Conservation (phyloP, 164 flowering plant species). For the Piper betle region DNA sequence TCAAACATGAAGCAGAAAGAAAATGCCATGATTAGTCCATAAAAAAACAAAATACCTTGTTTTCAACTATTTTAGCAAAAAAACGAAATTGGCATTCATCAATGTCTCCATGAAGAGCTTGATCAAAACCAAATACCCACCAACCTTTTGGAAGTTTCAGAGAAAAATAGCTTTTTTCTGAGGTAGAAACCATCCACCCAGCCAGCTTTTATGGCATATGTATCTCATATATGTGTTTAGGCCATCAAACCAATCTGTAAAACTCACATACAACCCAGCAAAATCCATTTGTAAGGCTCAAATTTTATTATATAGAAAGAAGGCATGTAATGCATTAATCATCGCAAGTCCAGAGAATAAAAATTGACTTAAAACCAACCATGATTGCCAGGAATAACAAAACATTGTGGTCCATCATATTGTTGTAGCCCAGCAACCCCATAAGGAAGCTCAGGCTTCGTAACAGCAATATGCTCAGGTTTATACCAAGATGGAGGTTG, state of each 20-base stretch:
- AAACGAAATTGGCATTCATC: conserved; percentile 96
- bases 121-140: conserved; percentile 99
- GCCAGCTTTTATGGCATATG: conserved; percentile 94
- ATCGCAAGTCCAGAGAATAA: too few species aligned
- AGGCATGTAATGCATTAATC: too few species aligned
- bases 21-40: background rate
- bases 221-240: conserved; percentile 92
- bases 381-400: conserved; percentile 96
- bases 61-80: conserved; percentile 58
- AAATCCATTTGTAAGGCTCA: background rate
- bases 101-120: conserved; percentile 93
- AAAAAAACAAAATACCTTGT: conserved; percentile 42
- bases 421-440: conserved; percentile 53
- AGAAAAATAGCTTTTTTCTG: conserved; percentile 97
- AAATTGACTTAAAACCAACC: conserved; percentile 33
- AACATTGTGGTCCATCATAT: conserved; percentile 93
- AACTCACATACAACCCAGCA: background rate
- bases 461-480: conserved; percentile 68
- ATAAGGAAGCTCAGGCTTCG: conserved; percentile 83
- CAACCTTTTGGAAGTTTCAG: conserved; percentile 87
- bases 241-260: conserved; percentile 99
- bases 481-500: conserved; percentile 93
- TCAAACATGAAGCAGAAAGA: background rate
- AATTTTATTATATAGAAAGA: too few species aligned
- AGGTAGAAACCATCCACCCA: conserved; percentile 99